Evolutionary conservation across 1,284 basidiomycete species (phyloP), one percentile per base, ranked within the genome.

Genomic region (Heterobasidion irregulare): DNA sequence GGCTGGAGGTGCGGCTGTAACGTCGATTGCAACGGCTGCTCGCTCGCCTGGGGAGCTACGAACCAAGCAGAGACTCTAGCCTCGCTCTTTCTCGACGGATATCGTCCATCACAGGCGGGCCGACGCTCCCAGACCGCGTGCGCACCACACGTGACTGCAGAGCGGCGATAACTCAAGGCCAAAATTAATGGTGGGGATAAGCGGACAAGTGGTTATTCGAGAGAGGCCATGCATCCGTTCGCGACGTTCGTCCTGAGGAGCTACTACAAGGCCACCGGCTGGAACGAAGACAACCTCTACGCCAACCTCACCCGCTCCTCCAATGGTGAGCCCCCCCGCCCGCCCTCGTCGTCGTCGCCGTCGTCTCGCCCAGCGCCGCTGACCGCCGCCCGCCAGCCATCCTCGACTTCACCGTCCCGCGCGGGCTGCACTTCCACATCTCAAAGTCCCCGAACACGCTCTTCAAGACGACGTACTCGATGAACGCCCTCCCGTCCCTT

Each of bases 251-350:
- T 98, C 53, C 77, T 98, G 47, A 84, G 89, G 60, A 87, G 80
- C 67, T 98, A 97, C 72, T 94, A 94, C 74, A 80, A 83, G 60
- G 85, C 85, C 12, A 97, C 93, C 46, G 91, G 91, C 59, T 98
- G 95, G 95, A 95, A 95, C 66, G 92, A 96, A 68, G 94, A 98
- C 71, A 95, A 95, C 66, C 79, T 95, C 7, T 98, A 94, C 66
- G 85, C 89, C 6, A 92, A 96, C 63, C 68, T 98, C 41, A 98
- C 93, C 6, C 81, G 92, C 46, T 90, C 92, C 41, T 95, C 92
- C 0, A 87, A 82, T 72, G 89, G 92, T 94, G 59, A 58, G 82
- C 72, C 34, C 16, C 26, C 32, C 13, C 16, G 12, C 48, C 58
- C 55, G 12, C 18, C n/a, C n/a, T n/a, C n/a, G n/a, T n/a, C n/a